Evolutionary conservation across 768 basidiomycete genomes (phyloP), one percentile per base, ranked within the genome.

Genomic region (Trametes maxima): DNA sequence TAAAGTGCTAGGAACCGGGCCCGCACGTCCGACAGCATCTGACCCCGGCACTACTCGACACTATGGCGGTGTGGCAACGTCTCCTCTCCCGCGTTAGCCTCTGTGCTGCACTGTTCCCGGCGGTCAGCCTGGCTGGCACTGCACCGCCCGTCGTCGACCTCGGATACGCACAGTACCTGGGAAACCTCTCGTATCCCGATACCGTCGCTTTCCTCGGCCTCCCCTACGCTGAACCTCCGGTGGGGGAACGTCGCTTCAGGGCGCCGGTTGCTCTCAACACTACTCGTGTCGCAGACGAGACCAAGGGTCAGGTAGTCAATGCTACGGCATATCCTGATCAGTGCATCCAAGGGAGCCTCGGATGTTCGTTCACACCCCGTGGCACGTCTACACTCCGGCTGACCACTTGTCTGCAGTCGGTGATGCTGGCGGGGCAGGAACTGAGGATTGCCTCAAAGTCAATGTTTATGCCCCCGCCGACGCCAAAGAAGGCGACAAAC

Each of bases 381-480:
- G 36, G 7, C 22, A 28, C 14, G 2, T 3, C 17, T 35, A 19
- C 36, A 37, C 40, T 6, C 7, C 5, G 40, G 28, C 49, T 55
- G 39, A 59, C 8, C 28, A 3, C 22, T 6, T 6, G 3, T 14
- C 50, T 62, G 7, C 42, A 85, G 82, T 46, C 19, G 82, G 81
- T 11, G 85, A 85, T 66, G 78, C 81, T 25, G 85, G 86, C 49
- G 85, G 86, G 24, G 84, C 84, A 11, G 86, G 87, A 14, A 82
- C 80, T 43, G 86, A 88, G 72, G 86, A 88, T 63, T 88, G 85
- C 63, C 70, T 88, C 36, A 87, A 87, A 49, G 74, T 88, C 21
- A 86, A 88, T 67, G 77, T 89, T 11, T 88, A 87, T 58, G 72
- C 83, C 11, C 86, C 87, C 2, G 72, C 75, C 6, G 77, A 78